phyloP scores from a whole-genome alignment of 495 filamentous ascomycete species.

The Penicillium waksmanii region DNA sequence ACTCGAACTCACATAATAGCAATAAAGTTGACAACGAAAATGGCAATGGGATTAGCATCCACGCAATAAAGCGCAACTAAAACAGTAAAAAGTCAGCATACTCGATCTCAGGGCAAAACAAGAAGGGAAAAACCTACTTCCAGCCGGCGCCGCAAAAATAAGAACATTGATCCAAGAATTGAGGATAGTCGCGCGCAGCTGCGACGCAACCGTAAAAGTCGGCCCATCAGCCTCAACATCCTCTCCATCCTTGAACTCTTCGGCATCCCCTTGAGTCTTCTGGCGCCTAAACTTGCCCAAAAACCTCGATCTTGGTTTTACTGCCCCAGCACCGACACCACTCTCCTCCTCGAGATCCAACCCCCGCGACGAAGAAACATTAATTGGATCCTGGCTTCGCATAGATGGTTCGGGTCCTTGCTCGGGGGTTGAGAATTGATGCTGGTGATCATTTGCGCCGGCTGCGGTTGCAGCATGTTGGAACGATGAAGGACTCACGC shows the following conservation, averaged over 20 bases:
- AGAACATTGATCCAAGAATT: constrained; percentile 85
- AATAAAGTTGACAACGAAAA: constrained; percentile 89
- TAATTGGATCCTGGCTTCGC: constrained; percentile 44
- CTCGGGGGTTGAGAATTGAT: no score
- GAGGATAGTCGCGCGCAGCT: constrained; percentile 71
- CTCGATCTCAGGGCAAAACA: neutral
- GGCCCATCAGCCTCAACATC: constrained; percentile 28
- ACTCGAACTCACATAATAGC: constrained; percentile 67
- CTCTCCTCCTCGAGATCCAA: constrained; percentile 14
- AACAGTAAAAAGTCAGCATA: constrained; percentile 12
- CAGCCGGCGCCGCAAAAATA: constrained; percentile 75
- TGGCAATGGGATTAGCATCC: constrained; percentile 54
- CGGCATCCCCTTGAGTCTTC: constrained; percentile 23
- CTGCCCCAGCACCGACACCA: constrained; percentile 5
- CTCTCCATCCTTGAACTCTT: constrained; percentile 38
- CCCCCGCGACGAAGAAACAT: constrained; percentile 28
- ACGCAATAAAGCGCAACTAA: constrained; percentile 69
- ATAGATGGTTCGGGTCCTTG: constrained; percentile 31
- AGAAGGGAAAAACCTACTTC: constrained; percentile 41
- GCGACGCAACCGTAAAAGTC: constrained; percentile 68
- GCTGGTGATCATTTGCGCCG: no score
- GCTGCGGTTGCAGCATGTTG: neutral
- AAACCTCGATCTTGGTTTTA: constrained; percentile 33
- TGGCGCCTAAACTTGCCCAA: constrained; percentile 22
- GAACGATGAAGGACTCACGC: constrained; percentile 1